A percentile compares a stretch with the other conserved stretches of the same genome.
Evolutionary conservation across 768 basidiomycete species (phyloP).

Genomic region (Rhizopogon vulgaris): DNA sequence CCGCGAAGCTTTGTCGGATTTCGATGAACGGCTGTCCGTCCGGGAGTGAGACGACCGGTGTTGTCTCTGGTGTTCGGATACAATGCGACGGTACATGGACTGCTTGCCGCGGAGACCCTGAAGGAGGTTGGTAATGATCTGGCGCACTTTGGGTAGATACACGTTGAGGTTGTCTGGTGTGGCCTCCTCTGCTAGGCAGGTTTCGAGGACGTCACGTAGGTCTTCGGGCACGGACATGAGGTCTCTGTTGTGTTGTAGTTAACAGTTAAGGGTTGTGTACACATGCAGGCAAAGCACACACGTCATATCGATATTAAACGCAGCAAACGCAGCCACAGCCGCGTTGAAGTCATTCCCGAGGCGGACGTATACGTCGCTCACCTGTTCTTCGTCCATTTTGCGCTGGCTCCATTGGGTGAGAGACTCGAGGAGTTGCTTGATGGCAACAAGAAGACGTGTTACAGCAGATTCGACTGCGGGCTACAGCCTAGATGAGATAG

Average conservation of each 20-base stretch:
- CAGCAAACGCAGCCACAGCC: conserved; percentile 82
- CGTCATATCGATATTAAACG: conserved; percentile 87
- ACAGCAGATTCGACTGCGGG: conserved; percentile 88
- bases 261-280: conserved; percentile 5
- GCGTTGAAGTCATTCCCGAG: conserved; percentile 97
- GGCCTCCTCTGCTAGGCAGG: conserved; percentile 88
- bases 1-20: conserved; percentile 28
- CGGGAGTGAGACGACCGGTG: conserved; percentile 47
- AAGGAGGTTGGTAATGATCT: conserved; percentile 88
- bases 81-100: conserved; percentile 73
- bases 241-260: conserved; percentile 49
- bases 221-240: conserved; percentile 84
- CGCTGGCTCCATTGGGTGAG: conserved; percentile 79
- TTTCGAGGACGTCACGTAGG: conserved; percentile 82
- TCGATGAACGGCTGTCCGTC: conserved; percentile 55
- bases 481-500: conserved; percentile 25
- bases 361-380: conserved; percentile 95
- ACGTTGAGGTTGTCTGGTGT: conserved; percentile 76
- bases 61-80: conserved; percentile 52
- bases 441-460: conserved; percentile 87
- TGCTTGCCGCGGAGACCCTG: conserved; percentile 93
- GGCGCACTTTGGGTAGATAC: conserved; percentile 86
- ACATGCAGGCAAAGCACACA: conserved; percentile 37
- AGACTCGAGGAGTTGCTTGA: conserved; percentile 89
- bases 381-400: conserved; percentile 66